Base-by-base conservation (phyloP, 352 stramenopile genomes). In the Halophytophthora batemanensis region DNA sequence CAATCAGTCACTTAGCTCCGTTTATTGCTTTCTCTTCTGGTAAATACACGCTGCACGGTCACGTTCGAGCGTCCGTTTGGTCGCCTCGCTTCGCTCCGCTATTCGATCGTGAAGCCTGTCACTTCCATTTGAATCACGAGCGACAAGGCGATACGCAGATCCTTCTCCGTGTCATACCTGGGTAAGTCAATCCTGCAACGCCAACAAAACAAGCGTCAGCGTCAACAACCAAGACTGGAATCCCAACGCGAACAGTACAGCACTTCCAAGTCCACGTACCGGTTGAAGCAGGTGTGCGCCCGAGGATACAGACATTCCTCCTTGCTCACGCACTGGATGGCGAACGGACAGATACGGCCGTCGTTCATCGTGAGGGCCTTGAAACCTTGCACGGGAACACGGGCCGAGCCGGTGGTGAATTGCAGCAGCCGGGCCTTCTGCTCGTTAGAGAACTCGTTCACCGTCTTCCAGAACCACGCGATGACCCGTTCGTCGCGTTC, bases 401-500 rank as follows among this genome's bases (percentile, higher is more conserved):
- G 97, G 0, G 89, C 90, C 36, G 93, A 98, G 8, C 97, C 97
- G 0, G 96, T 99, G 19, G 97, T 97, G 61, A 99, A 99, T 67
- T 99, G 96, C 17, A 99, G 68, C 59, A 99, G 91, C 5, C 92
- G 77, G 21, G 97, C 96, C 57, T 97, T 97, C 55, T 99, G 86
- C 55, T 97, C 96, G 50, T 96, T 89, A 3, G 84, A 85, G 29
- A 99, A 93, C 45, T 85, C 82, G 41, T 90, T 82, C 34, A 99
- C 77, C 38, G 97, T 95, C 54, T 97, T 97, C 97, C 97, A 99
- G 64, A 98, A 99, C 96, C 95, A 99, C 25, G 77, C 66, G 44
- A 98, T 97, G 53, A 97, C 85, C 63, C 95, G 87, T 21, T 90
- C 75, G 45, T 92, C 82, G 36, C 71, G 71, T 53, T 90, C 77